phyloP scores from a whole-genome alignment of 2,329 filamentous ascomycete genomes.

The Ophiostoma ips region DNA sequence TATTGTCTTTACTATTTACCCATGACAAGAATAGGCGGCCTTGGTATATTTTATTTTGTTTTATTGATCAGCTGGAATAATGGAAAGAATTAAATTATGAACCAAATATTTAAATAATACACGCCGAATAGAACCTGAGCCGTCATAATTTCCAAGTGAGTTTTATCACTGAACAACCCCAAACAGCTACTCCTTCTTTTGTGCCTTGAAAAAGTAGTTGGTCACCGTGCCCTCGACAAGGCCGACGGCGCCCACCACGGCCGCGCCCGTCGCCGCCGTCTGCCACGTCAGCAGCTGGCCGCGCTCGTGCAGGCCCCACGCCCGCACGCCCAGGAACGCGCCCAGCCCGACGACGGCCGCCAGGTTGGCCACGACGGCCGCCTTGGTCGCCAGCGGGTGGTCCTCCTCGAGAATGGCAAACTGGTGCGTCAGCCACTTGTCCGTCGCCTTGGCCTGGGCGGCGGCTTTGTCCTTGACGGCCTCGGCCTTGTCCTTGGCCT shows the following conservation, averaged over 20 bases:
- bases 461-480: constrained; percentile 11
- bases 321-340: constrained; percentile 40
- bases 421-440: constrained; percentile 35
- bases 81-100: not conserved
- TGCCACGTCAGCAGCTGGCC: constrained; percentile 34
- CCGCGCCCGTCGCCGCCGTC: constrained; percentile 35
- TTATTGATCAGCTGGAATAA: not conserved
- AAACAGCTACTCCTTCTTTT: constrained; percentile 20
- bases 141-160: not conserved
- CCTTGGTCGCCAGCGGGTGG: constrained; percentile 22
- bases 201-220: constrained; percentile 24
- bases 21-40: too few species aligned
- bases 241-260: constrained; percentile 35
- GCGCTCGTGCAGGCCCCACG: constrained; percentile 40
- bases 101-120: not conserved
- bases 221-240: constrained; percentile 35
- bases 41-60: too few species aligned
- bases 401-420: constrained; percentile 33
- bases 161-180: not conserved
- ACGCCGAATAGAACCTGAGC: not conserved
- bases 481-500: constrained; percentile 37
- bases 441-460: constrained; percentile 21
- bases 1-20: too few species aligned
- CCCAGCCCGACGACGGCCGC: constrained; percentile 38
- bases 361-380: constrained; percentile 33